Base-by-base conservation (phyloP, 352 stramenopile genomes). In the Phytophthora syringae region DNA sequence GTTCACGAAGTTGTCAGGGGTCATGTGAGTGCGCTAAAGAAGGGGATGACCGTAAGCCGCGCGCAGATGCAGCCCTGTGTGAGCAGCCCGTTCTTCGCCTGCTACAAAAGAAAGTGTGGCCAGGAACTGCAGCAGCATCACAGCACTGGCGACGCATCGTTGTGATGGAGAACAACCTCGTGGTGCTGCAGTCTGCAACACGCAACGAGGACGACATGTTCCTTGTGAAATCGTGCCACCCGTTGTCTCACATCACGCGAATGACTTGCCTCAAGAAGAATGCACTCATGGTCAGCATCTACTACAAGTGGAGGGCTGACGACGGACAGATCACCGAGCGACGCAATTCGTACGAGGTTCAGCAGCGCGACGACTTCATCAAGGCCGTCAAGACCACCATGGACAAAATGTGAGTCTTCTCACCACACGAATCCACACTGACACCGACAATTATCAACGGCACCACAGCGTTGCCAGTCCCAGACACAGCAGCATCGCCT, bases 201-300 rank as follows among this genome's bases (percentile, higher is more conserved):
- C 82, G 80, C 39, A 85, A 82, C 25, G 72, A 89, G 30, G 85
- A 92, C 27, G 87, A 92, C 63, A 54, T 93, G 32, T 93, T 89
- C 60, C 49, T 77, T 10, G 83, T 95, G 48, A 93, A 93, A 56
- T 92, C 81, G 12, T 90, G 79, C 47, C 88, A 96, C 58, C 57
- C 79, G 25, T 64, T 96, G 42, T 74, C 74, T 21, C 83, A 94
- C 58, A 67, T 96, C 25, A 79, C 70, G 22, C 82, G 88, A 57
- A 96, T 96, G 86, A 96, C 88, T 44, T 94, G 83, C 62, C 70
- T 94, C 60, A 96, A 94, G 70, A 96, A 96, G 73, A 96, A 94
- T 36, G 83, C 84, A 20, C 74, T 94, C 39, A 92, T 94, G 86
- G 86, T 96, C 5, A 94, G 77, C 13, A 72, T 96, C 47, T 94